Conservation (phyloP, 352 stramenopile species). For the Globisporangium emineosum region DNA sequence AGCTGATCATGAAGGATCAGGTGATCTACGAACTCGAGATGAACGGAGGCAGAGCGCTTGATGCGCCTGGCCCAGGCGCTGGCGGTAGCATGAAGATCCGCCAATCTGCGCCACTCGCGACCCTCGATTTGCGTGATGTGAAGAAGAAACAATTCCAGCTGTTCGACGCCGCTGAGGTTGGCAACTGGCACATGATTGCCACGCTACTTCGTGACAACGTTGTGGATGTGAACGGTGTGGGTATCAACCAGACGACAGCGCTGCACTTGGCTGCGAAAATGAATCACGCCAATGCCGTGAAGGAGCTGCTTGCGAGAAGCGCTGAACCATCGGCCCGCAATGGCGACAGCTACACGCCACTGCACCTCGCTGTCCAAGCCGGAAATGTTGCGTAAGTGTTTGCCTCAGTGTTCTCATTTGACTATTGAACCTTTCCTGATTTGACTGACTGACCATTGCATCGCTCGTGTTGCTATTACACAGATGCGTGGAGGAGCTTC, state of each 20-base stretch:
- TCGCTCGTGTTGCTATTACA: not conserved
- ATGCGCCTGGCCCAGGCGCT: constrained; percentile 18
- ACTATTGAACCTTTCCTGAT: not conserved
- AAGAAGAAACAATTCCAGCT: constrained; percentile 90
- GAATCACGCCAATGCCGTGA: constrained; percentile 73
- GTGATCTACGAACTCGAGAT: constrained; percentile 83
- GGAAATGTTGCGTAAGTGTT: constrained; percentile 59
- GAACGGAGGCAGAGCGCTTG: constrained; percentile 43
- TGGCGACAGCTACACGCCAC: constrained; percentile 76
- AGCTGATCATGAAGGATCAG: constrained; percentile 79
- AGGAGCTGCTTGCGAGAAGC: constrained; percentile 65
- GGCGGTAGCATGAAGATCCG: constrained; percentile 29
- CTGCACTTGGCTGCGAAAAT: constrained; percentile 74
- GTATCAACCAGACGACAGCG: constrained; percentile 84
- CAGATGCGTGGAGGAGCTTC: constrained; percentile 72
- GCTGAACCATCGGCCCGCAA: constrained; percentile 65
- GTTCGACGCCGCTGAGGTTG: constrained; percentile 81
- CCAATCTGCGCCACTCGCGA: constrained; percentile 70
- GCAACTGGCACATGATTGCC: constrained; percentile 79
- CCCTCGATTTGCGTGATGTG: constrained; percentile 77
- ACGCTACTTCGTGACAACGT: constrained; percentile 81
- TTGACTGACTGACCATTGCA: not conserved
- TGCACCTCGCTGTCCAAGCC: constrained; percentile 72
- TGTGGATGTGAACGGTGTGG: constrained; percentile 83
- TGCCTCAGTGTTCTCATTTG: not conserved